A percentile compares a stretch with the other conserved stretches of the same genome.
Conservation (phyloP, 805 yeast genomes). For the Pichia occidentalis region DNA sequence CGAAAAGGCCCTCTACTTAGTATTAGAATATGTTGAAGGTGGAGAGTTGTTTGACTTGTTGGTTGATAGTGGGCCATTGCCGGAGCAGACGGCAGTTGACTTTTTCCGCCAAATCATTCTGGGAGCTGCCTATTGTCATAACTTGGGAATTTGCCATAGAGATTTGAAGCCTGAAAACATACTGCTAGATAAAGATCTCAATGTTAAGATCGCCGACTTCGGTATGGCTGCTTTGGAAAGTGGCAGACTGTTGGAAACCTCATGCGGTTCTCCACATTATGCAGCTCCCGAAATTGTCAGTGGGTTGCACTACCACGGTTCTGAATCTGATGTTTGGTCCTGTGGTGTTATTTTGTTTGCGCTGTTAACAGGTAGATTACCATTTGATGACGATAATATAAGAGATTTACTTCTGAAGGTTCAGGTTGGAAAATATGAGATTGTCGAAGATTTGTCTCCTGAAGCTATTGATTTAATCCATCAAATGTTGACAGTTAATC, state of each 20-base stretch:
- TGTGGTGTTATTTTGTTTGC: slow-evolving; percentile 96
- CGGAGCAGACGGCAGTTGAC: slow-evolving; percentile 82
- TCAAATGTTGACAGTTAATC: slow-evolving; percentile 77
- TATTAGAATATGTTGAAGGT: slow-evolving; percentile 92
- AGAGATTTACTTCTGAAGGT: slow-evolving; percentile 82
- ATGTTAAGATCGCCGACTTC: slow-evolving; percentile 95
- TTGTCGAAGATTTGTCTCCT: slow-evolving; percentile 70
- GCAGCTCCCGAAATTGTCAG: slow-evolving; percentile 98
- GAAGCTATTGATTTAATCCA: slow-evolving; percentile 86
- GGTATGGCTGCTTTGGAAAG: slow-evolving; percentile 97
- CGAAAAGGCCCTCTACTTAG: slow-evolving; percentile 73
- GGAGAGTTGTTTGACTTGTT: slow-evolving; percentile 93
- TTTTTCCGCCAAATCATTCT: slow-evolving; percentile 71
- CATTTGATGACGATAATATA: slow-evolving; percentile 95
- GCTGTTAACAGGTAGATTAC: slow-evolving; percentile 86
- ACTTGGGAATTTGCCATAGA: slow-evolving; percentile 63
- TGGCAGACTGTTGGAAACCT: slow-evolving; percentile 78
- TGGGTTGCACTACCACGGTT: slow-evolving; percentile 92
- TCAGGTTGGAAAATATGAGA: slow-evolving; percentile 78
- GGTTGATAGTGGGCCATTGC: slow-evolving; percentile 81
- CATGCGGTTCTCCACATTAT: slow-evolving; percentile 98
- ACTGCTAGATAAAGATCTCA: slow-evolving; percentile 70
- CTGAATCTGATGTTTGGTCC: slow-evolving; percentile 97
- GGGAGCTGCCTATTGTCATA: slow-evolving; percentile 64
- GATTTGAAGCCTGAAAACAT: slow-evolving; percentile 79